Base-by-base conservation (phyloP, 176 grass and related monocot species). In the Otatea glauca region DNA sequence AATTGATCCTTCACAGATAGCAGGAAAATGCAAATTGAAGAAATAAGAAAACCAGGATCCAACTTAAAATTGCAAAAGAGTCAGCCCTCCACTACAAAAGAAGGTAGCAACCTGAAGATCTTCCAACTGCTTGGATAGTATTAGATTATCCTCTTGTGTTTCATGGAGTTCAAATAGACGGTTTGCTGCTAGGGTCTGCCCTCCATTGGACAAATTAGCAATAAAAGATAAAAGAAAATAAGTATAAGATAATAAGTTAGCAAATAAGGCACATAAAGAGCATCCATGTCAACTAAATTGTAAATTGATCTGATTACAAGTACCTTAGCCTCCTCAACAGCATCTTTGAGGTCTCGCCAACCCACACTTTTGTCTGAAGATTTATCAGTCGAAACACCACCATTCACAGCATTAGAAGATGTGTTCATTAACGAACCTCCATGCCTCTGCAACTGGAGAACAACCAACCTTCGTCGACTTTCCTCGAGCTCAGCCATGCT, bases 261-360 rank as follows among this genome's bases (percentile, higher is more conserved):
- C 23, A 87, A 54, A 88, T 72, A 72, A 67, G 17, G 56, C 34
- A 73, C 61, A 14, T 59, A 54, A 85, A 70, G 16, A 85, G 62
- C 21, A 85, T 75, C 62, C 27, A 82, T 73, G n/a, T 8, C 42
- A 61, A 67, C 38, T 80, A 84, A 32, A 54, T 82, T 77, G 74
- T 32, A 23, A 43, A 43, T 68, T 68, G 6, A 14, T 80, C 44
- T 81, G 48, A 48, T 60, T 76, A 70, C 53, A 71, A 55, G 7
- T 76, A 98, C 96, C 96, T 98, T 98, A 85, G 93, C 96, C 75
- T 94, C 91, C 0, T 93, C 96, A 80, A 93, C 93, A 79, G 92
- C 85, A 85, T 92, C 88, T 89, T 95, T 88, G 42, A 98, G 80
- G 53, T 98, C 96, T 83, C 72, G 87, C 85, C 86, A 98, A 83